Percentiles rank a stretch among this genome's conserved stretches.
phyloP scores from a whole-genome alignment of 192 early-diverging fungal genomes.

The Gonapodya sp. region DNA sequence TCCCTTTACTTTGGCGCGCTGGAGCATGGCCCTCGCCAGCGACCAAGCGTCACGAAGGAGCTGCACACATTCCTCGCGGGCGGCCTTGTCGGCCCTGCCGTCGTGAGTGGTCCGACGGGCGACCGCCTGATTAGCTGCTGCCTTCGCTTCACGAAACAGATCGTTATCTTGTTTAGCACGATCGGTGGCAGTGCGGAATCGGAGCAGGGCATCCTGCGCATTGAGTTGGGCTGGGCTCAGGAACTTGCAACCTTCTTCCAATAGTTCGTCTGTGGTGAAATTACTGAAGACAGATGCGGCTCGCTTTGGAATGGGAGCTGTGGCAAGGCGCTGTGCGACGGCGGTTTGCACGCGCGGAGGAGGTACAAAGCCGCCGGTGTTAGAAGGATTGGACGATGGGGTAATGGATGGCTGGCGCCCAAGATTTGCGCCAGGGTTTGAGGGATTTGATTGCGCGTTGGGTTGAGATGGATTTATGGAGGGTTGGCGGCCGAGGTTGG shows the following conservation, averaged over 20 bases:
- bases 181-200: neutral
- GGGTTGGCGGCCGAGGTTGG: neutral
- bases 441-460: neutral
- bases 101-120: neutral
- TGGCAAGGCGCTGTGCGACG: neutral
- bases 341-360: neutral
- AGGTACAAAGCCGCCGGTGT: neutral
- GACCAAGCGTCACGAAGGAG: neutral
- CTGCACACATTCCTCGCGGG: neutral
- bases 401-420: neutral
- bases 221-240: neutral
- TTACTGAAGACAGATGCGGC: neutral
- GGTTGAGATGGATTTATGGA: neutral
- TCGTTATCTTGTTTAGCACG: neutral
- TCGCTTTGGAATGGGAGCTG: neutral
- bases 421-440: neutral
- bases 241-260: neutral
- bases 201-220: slow-evolving; percentile 1
- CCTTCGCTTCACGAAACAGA: neutral
- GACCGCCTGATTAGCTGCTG: neutral
- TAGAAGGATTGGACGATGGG: too few relatives aligned
- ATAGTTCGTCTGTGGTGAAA: slow-evolving; percentile 8
- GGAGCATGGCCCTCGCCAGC: neutral
- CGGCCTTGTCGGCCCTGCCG: neutral
- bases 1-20: neutral